phyloP scores from a whole-genome alignment of 2,329 filamentous ascomycete genomes.

The Aspergillus fumigatus region DNA sequence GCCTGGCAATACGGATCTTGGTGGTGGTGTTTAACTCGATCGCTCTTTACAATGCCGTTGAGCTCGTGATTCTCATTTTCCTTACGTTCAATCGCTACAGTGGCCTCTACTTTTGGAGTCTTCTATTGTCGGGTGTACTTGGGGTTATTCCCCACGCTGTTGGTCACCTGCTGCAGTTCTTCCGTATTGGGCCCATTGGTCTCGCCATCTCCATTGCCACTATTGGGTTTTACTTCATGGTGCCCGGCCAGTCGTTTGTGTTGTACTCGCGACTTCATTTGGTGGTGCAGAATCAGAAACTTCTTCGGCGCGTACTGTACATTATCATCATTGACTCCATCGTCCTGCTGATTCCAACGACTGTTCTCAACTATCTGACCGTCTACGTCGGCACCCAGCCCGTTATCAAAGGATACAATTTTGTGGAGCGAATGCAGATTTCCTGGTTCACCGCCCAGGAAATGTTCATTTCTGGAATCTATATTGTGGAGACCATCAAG shows the following conservation, averaged over 20 bases:
- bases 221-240: conserved; percentile 56
- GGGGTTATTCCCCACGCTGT: conserved; percentile 36
- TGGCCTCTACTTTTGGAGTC: conserved; percentile 41
- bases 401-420: conserved; percentile 37
- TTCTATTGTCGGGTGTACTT: conserved; percentile 32
- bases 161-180: conserved; percentile 39
- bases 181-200: conserved; percentile 30
- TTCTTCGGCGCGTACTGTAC: conserved; percentile 48
- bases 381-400: conserved; percentile 20
- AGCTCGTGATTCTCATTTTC: conserved; percentile 36
- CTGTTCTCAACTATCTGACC: conserved; percentile 49
- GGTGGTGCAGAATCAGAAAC: conserved; percentile 46
- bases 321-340: conserved; percentile 56
- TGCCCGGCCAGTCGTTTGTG: conserved; percentile 59
- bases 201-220: conserved; percentile 39
- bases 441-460: conserved; percentile 44
- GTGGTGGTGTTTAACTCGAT: conserved; percentile 37
- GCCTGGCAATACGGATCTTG: conserved; percentile 20
- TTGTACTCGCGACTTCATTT: conserved; percentile 60
- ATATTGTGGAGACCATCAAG: conserved; percentile 50
- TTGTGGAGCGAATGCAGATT: conserved; percentile 42
- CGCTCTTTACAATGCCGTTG: conserved; percentile 45
- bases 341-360: conserved; percentile 50
- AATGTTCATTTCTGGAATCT: conserved; percentile 45
- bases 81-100: conserved; percentile 33